Conservation (phyloP, 2,329 filamentous ascomycete genomes). For the Colletotrichum tabaci region DNA sequence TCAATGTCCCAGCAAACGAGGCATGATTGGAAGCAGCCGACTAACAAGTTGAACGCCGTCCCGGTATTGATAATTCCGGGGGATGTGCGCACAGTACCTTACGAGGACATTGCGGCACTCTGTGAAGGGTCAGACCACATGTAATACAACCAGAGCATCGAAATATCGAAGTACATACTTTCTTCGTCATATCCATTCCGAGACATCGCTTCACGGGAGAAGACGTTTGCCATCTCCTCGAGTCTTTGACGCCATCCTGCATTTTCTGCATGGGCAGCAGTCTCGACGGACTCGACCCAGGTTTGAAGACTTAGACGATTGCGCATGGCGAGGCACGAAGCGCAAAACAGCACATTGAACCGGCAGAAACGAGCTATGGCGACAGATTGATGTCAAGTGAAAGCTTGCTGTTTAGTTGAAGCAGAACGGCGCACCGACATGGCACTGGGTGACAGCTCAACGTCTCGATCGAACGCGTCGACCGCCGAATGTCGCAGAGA, state of each 20-base stretch:
- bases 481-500: not conserved
- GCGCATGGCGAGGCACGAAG: conserved; percentile 16
- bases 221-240: not conserved
- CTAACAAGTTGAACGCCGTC: conserved; percentile 60
- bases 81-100: conserved; percentile 59
- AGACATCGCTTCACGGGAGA: conserved; percentile 18
- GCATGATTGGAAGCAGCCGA: not conserved
- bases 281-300: conserved; percentile 32
- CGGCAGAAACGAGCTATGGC: not conserved
- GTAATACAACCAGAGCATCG: not conserved
- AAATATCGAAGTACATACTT: conserved; percentile 20
- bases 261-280: conserved; percentile 8
- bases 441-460: not conserved
- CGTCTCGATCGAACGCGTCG: not conserved
- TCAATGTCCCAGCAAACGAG: not conserved
- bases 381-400: not conserved
- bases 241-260: conserved; percentile 29
- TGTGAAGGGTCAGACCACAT: conserved; percentile 41
- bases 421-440: no score
- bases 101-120: conserved; percentile 63
- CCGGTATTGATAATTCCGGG: conserved; percentile 62
- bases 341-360: not conserved
- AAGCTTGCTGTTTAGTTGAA: not conserved
- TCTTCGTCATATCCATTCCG: conserved; percentile 37
- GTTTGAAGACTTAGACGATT: conserved; percentile 33